Base-by-base conservation (phyloP, 441 rosid genomes). In the Gossypium laxum region DNA sequence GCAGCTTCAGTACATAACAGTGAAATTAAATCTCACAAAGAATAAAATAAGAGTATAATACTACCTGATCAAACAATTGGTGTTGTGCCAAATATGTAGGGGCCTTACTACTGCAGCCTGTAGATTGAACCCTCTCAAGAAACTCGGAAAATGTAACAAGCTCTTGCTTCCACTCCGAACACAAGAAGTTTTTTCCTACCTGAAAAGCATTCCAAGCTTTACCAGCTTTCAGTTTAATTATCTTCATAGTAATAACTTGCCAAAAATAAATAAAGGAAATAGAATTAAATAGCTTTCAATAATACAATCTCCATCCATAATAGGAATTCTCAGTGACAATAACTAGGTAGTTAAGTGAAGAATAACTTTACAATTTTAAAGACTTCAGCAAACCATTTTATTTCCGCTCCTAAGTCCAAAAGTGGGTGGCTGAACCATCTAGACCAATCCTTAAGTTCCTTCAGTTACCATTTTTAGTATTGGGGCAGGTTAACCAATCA, bases 41-140 rank as follows among this genome's bases (percentile, higher is more conserved):
- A 2, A 59, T 8, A 14, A 41, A 3, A 52, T 12, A 38, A 48
- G n/a, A 67, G 58, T 17, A 51, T 11, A 62, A 2, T 59, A 55
- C 32, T 62, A 85, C 97, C 95, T 93, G 97, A 77, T 91, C 98
- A 85, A 93, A 93, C 77, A 93, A 81, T n/a, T 85, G 96, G 80
- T 93, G 98, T 81, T 93, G 97, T 3, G 96, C 97, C 78, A 93
- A 96, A 83, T 93, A 93, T 6, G 98, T 85, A 32, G 85, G 91
- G 52, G 55, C 81, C 63, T 73, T 52, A 54, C 84, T 71, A 75
- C 88, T 75, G 62, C 80, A 72, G 67, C 68, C 78, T 19, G 69
- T 76, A 51, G 87, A 81, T 47, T 74, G 92, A 54, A 90, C 79
- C 81, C 95, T 86, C 76, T 91, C 93, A 51, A 93, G 95, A 75